Evolutionary conservation across 2,329 filamentous ascomycete species (phyloP).

Genomic region (Aspergillus versicolor): DNA sequence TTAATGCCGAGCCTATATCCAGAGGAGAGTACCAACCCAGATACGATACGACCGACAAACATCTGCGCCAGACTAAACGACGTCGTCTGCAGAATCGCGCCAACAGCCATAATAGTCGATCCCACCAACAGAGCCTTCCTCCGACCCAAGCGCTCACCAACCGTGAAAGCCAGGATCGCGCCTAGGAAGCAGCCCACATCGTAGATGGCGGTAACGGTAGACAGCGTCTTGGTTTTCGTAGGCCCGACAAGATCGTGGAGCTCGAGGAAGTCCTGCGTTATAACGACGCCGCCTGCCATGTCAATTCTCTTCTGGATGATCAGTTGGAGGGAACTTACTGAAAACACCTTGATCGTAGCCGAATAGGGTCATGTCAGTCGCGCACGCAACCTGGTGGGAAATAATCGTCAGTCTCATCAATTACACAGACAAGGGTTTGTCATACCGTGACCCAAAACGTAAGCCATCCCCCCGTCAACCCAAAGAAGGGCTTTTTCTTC

Average conservation of each 20-base stretch:
- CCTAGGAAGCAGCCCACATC: constrained; percentile 62
- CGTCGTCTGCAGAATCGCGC: constrained; percentile 49
- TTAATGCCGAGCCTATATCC: too few relatives aligned
- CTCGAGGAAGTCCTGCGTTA: constrained; percentile 54
- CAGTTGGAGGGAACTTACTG: constrained; percentile 25
- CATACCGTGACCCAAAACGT: constrained; percentile 56
- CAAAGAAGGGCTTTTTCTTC: constrained; percentile 50
- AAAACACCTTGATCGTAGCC: constrained; percentile 55
- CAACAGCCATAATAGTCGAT: constrained; percentile 50
- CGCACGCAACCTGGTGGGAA: constrained; percentile 37
- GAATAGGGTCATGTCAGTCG: constrained; percentile 51
- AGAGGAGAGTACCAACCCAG: constrained; percentile 4
- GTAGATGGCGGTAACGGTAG: constrained; percentile 57
- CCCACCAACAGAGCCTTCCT: constrained; percentile 49
- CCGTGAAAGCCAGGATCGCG: constrained; percentile 44
- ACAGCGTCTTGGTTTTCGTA: constrained; percentile 32
- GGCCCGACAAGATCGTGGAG: constrained; percentile 46
- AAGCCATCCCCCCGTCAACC: constrained; percentile 55
- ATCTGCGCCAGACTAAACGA: constrained; percentile 49
- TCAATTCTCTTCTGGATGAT: not conserved
- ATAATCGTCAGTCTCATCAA: too few relatives aligned
- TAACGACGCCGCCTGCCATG: constrained; percentile 51
- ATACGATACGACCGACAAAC: constrained; percentile 49
- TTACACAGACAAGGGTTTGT: too few relatives aligned
- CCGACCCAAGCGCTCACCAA: constrained; percentile 49